These are phyloP conservation scores for Trametes sanguinea DNA, from an alignment of 768 basidiomycete genomes.

Conservation along the genomic window DNA sequence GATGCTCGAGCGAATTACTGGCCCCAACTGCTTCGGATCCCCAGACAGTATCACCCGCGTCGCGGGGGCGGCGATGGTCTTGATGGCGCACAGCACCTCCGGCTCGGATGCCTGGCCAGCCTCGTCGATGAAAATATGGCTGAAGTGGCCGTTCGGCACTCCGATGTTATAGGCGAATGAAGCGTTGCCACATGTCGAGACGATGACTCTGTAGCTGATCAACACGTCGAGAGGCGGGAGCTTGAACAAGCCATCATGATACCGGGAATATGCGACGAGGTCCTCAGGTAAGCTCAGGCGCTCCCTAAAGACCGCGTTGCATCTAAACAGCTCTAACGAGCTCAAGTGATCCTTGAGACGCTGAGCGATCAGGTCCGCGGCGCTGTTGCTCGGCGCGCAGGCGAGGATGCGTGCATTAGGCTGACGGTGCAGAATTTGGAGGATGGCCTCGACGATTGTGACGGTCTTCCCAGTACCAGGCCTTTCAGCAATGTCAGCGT, in stretches of 20 bases:
- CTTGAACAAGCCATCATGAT: slow-evolving; percentile 39
- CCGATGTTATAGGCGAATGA: slow-evolving; percentile 58
- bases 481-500: slow-evolving; percentile 24
- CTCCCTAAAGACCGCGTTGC: slow-evolving; percentile 57
- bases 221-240: slow-evolving; percentile 47
- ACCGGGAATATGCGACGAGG: slow-evolving; percentile 41
- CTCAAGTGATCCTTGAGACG: slow-evolving; percentile 40
- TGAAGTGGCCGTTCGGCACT: slow-evolving; percentile 60
- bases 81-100: slow-evolving; percentile 62
- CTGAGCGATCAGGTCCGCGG: slow-evolving; percentile 59
- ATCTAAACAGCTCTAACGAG: slow-evolving; percentile 48
- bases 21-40: slow-evolving; percentile 73
- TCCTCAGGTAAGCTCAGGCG: slow-evolving; percentile 39
- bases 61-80: slow-evolving; percentile 51
- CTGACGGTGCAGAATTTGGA: slow-evolving; percentile 49
- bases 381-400: slow-evolving; percentile 70
- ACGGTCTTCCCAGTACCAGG: slow-evolving; percentile 67
- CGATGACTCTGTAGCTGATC: slow-evolving; percentile 51
- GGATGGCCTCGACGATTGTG: slow-evolving; percentile 63
- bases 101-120: slow-evolving; percentile 75
- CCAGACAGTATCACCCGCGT: slow-evolving; percentile 68
- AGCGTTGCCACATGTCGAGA: slow-evolving; percentile 66
- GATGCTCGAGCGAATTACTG: slow-evolving; percentile 60
- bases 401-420: slow-evolving; percentile 53
- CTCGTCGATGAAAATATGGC: slow-evolving; percentile 71